These are phyloP conservation scores for Mycotypha africana DNA, from an alignment of 371 early-diverging fungal species.

Conservation along the genomic window DNA sequence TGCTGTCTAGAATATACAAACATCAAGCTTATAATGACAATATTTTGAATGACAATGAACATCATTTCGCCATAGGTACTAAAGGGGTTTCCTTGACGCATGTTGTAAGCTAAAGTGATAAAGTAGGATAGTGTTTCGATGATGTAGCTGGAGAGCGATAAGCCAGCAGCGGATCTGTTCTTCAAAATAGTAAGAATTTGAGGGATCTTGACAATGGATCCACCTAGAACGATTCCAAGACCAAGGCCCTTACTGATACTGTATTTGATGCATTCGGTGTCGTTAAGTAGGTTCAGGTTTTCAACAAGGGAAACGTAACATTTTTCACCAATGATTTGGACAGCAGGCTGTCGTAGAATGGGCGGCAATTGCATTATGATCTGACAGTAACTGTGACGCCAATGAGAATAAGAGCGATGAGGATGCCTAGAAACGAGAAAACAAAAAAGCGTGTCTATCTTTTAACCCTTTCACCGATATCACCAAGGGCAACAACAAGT, in stretches of 20 bases:
- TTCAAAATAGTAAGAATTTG: slow-evolving; percentile 85
- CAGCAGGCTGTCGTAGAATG: slow-evolving; percentile 51
- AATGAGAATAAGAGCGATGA: too few relatives aligned
- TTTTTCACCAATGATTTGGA: slow-evolving; percentile 57
- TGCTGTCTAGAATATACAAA: slow-evolving; percentile 47
- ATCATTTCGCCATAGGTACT: slow-evolving; percentile 87
- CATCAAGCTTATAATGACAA: slow-evolving; percentile 72
- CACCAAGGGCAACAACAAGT: too few relatives aligned
- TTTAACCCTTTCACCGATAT: too few relatives aligned
- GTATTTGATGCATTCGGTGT: slow-evolving; percentile 73
- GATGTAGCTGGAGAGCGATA: slow-evolving; percentile 69
- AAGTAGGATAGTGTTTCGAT: slow-evolving; percentile 78
- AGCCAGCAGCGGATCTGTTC: slow-evolving; percentile 67
- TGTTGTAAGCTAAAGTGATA: slow-evolving; percentile 80
- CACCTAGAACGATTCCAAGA: slow-evolving; percentile 82
- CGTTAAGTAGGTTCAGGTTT: slow-evolving; percentile 53
- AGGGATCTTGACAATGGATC: slow-evolving; percentile 88
- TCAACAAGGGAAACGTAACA: slow-evolving; percentile 65
- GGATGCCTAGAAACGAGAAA: too few relatives aligned
- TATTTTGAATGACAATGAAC: slow-evolving; percentile 77
- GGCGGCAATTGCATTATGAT: slow-evolving; percentile 35
- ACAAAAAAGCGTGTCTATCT: too few relatives aligned
- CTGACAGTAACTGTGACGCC: too few relatives aligned
- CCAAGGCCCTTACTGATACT: slow-evolving; percentile 84
- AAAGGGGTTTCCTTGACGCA: slow-evolving; percentile 76